These are phyloP conservation scores for Waltiozyma solani DNA, from an alignment of 1,139 yeast genomes.

Conservation along the genomic window DNA sequence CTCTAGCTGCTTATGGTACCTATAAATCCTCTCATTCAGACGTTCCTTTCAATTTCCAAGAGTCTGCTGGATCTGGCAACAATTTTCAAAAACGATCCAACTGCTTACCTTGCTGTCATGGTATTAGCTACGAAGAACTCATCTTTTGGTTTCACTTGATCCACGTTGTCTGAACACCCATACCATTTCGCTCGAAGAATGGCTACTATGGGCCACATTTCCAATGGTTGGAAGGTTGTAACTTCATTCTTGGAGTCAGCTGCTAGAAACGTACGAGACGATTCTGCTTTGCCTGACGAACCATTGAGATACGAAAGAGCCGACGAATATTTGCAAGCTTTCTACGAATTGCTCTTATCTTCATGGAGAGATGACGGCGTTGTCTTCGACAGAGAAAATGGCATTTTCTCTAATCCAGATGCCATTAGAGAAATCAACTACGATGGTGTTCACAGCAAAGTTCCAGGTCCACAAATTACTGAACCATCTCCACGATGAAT, in stretches of 20 bases:
- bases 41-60: constrained; percentile 28
- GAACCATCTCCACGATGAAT: constrained; percentile 22
- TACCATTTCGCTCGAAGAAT: constrained; percentile 34
- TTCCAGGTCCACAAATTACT: constrained; percentile 31
- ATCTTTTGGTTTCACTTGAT: constrained; percentile 34
- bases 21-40: constrained; percentile 20
- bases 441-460: constrained; percentile 27
- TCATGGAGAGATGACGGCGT: constrained; percentile 15
- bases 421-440: constrained; percentile 28
- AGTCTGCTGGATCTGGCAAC: constrained; percentile 31
- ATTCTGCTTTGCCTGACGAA: constrained; percentile 1
- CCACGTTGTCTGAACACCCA: constrained; percentile 36
- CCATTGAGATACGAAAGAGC: constrained; percentile 4
- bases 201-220: constrained; percentile 33
- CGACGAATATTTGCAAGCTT: constrained; percentile 4
- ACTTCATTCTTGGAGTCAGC: constrained; percentile 17
- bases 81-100: constrained; percentile 35
- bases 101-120: constrained; percentile 32
- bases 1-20: constrained; percentile 35
- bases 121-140: constrained; percentile 28
- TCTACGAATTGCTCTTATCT: constrained; percentile 1
- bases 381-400: constrained; percentile 22
- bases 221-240: constrained; percentile 25
- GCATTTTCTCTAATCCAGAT: constrained; percentile 28
- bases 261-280: constrained; percentile 1